Conservation (phyloP, 495 filamentous ascomycete species). For the Melanomma pulvis-pyrius region DNA sequence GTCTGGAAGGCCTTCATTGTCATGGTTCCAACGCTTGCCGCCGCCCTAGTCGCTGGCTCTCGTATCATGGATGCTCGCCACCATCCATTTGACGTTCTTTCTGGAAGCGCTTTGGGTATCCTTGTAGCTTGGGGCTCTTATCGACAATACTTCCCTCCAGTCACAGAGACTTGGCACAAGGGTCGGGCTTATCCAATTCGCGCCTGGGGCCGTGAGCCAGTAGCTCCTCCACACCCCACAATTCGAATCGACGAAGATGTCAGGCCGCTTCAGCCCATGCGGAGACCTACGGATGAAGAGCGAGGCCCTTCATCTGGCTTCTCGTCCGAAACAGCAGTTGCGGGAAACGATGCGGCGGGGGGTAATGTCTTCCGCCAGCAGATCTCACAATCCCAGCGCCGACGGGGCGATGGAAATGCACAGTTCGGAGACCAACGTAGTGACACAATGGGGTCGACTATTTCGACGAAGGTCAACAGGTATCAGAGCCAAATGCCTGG, state of each 20-base stretch:
- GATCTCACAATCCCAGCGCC: conserved; percentile 35
- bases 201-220: conserved; percentile 54
- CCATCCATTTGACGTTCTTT: conserved; percentile 87
- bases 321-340: conserved; percentile 23
- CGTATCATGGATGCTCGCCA: conserved; percentile 80
- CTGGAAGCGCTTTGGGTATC: conserved; percentile 55
- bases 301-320: conserved; percentile 22
- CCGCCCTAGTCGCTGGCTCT: conserved; percentile 58
- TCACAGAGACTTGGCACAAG: conserved; percentile 60
- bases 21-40: conserved; percentile 60
- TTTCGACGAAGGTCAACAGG: conserved; percentile 18
- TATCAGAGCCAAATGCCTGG: conserved; percentile 27
- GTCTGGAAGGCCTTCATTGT: conserved; percentile 74
- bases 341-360: neutral
- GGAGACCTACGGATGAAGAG: conserved; percentile 30
- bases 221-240: conserved; percentile 17
- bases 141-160: conserved; percentile 52
- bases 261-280: conserved; percentile 24
- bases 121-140: conserved; percentile 44
- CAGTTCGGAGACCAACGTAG: neutral
- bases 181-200: conserved; percentile 66
- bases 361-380: conserved; percentile 43
- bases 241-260: conserved; percentile 23
- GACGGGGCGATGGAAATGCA: conserved; percentile 9
- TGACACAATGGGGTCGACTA: conserved; percentile 17